Percentiles rank a stretch among this genome's conserved stretches.
Evolutionary conservation across 1,284 basidiomycete species (phyloP).

Genomic region (Calocybe gambosa): DNA sequence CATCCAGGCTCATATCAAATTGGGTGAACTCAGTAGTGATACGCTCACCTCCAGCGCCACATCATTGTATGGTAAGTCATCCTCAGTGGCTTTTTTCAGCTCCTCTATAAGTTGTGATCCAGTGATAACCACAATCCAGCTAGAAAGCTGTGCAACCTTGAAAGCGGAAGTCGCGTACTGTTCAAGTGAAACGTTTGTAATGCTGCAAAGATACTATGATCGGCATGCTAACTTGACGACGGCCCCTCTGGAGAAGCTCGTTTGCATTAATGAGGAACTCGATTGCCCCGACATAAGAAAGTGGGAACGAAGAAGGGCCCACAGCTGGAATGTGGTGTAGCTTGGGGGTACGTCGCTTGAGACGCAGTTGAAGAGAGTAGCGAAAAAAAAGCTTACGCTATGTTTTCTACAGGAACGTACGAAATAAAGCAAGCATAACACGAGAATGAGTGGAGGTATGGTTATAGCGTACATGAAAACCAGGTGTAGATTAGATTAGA

Average conservation of each 20-base stretch:
- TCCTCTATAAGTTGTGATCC: constrained; percentile 21
- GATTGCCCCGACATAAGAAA: constrained; percentile 9
- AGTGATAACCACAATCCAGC: constrained; percentile 24
- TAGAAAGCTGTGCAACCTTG: constrained; percentile 21
- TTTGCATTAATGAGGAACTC: constrained; percentile 4
- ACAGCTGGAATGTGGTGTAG: not conserved
- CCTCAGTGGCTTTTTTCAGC: constrained; percentile 20
- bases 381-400: constrained; percentile 2
- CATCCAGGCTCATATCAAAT: not conserved
- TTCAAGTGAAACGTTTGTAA: not conserved
- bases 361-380: not conserved
- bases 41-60: not conserved
- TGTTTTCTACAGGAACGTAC: not conserved
- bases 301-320: constrained; percentile 6
- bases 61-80: constrained; percentile 15
- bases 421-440: constrained; percentile 2
- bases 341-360: not conserved
- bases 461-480: constrained; percentile 7
- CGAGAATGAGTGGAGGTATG: constrained; percentile 2
- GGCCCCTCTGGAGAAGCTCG: constrained; percentile 6
- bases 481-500: constrained; percentile 13
- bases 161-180: constrained; percentile 12
- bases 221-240: constrained; percentile 2
- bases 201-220: too few relatives aligned
- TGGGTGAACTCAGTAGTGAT: not conserved